Evolutionary conservation across 192 early-diverging fungal species (phyloP).

Genomic region (Backusella morwellensis): DNA sequence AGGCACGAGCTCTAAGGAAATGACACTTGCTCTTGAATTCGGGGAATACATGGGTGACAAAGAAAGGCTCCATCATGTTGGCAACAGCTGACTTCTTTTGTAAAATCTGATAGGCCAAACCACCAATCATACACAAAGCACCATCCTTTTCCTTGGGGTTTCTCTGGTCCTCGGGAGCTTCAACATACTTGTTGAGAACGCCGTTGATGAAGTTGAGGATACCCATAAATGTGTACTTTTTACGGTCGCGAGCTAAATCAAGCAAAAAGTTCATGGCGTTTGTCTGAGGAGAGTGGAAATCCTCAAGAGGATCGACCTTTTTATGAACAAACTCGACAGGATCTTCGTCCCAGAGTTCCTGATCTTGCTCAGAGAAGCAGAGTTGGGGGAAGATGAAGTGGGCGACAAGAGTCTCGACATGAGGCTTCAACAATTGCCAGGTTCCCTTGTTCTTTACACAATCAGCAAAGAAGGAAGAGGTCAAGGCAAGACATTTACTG

Average conservation of each 20-base stretch:
- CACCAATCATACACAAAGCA: slow-evolving; percentile 84
- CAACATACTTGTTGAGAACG: slow-evolving; percentile 67
- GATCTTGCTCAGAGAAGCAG: slow-evolving; percentile 84
- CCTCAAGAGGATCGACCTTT: slow-evolving; percentile 78
- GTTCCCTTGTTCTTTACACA: slow-evolving; percentile 86
- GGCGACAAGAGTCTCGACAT: slow-evolving; percentile 75
- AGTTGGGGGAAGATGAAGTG: slow-evolving; percentile 93
- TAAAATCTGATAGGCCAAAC: slow-evolving; percentile 67
- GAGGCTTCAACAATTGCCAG: slow-evolving; percentile 89
- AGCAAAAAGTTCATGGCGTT: slow-evolving; percentile 79
- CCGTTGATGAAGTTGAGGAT: slow-evolving; percentile 80
- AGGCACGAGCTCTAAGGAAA: slow-evolving; percentile 79
- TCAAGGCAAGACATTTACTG: slow-evolving; percentile 63
- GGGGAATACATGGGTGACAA: slow-evolving; percentile 84
- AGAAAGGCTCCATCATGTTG: slow-evolving; percentile 79
- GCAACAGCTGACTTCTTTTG: slow-evolving; percentile 72
- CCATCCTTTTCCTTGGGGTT: slow-evolving; percentile 85
- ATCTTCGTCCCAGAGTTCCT: slow-evolving; percentile 90
- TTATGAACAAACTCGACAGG: slow-evolving; percentile 90
- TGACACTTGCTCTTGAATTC: slow-evolving; percentile 84
- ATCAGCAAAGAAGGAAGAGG: slow-evolving; percentile 75
- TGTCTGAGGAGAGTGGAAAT: slow-evolving; percentile 72
- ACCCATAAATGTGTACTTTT: slow-evolving; percentile 73
- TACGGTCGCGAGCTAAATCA: slow-evolving; percentile 73
- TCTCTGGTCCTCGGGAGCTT: slow-evolving; percentile 64